Conservation (phyloP, 768 basidiomycete species). For the Leccinum aurantiacum region DNA sequence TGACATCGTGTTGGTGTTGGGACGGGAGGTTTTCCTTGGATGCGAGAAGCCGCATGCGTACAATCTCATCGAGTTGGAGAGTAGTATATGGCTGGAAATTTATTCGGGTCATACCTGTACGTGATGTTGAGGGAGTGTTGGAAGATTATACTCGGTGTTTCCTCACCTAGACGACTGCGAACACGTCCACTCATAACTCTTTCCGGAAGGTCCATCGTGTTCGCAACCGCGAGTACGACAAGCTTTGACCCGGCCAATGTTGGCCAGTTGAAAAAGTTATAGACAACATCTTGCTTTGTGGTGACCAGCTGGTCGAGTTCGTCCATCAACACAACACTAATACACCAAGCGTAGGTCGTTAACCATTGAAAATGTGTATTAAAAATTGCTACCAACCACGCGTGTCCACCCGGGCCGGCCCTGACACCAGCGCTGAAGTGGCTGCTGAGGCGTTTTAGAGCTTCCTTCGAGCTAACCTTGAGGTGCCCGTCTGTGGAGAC, state of each 20-base stretch:
- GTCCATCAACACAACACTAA: slow-evolving; percentile 95
- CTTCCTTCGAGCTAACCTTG: slow-evolving; percentile 74
- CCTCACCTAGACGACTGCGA: slow-evolving; percentile 82
- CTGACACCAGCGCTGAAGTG: slow-evolving; percentile 69
- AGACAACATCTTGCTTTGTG: slow-evolving; percentile 95
- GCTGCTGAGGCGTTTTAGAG: slow-evolving; percentile 71
- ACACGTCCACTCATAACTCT: slow-evolving; percentile 91
- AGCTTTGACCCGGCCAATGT: slow-evolving; percentile 85
- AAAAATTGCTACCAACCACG: slow-evolving; percentile 60
- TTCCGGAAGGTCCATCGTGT: slow-evolving; percentile 97
- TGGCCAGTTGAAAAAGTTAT: slow-evolving; percentile 99
- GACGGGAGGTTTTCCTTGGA: slow-evolving; percentile 50
- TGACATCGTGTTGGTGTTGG: slow-evolving; percentile 50
- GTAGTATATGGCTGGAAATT: slow-evolving; percentile 90
- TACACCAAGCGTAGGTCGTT: slow-evolving; percentile 3
- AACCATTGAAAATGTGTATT: neutral
- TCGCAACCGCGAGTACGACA: slow-evolving; percentile 95
- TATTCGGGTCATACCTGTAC: slow-evolving; percentile 80
- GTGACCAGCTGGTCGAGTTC: slow-evolving; percentile 97
- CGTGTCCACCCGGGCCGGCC: slow-evolving; percentile 79
- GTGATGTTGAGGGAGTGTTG: neutral
- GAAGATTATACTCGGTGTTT: neutral
- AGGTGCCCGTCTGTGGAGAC: slow-evolving; percentile 59
- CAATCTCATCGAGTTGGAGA: slow-evolving; percentile 78
- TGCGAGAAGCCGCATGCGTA: slow-evolving; percentile 73